phyloP scores from a whole-genome alignment of 768 basidiomycete genomes.

The Hericium rajendrae region DNA sequence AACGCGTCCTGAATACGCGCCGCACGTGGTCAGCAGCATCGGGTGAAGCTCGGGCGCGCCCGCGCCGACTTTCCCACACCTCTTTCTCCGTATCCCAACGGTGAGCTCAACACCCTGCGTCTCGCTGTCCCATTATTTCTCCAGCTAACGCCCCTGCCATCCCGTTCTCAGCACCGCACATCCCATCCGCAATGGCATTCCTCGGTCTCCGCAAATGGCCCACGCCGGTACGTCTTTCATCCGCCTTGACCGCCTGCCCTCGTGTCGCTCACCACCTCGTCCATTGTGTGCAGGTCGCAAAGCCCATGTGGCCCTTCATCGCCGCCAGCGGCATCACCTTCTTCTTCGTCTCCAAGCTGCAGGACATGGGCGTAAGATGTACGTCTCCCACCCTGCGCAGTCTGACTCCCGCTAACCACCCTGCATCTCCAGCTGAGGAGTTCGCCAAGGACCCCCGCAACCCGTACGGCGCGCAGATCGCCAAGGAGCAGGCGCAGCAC shows the following conservation, averaged over 20 bases:
- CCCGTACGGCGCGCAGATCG: conserved; percentile 72
- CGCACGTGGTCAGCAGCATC: not conserved
- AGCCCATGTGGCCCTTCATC: conserved; percentile 78
- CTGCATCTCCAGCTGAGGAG: conserved; percentile 37
- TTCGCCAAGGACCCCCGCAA: conserved; percentile 74
- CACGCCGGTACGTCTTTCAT: conserved; percentile 48
- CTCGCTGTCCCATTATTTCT: not conserved
- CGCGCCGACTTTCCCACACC: not conserved
- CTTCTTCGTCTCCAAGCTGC: conserved; percentile 57
- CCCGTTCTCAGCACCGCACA: no score
- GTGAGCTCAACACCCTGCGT: not conserved
- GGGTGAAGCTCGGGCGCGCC: not conserved
- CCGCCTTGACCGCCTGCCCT: not conserved
- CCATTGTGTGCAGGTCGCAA: conserved; percentile 39
- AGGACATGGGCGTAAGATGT: conserved; percentile 66
- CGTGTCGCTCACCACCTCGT: conserved; percentile 4
- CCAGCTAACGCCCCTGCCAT: not conserved
- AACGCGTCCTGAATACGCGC: not conserved
- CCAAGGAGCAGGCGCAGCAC: conserved; percentile 33
- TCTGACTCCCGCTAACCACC: not conserved
- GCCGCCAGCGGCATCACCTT: conserved; percentile 53
- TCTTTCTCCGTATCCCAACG: not conserved
- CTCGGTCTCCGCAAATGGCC: conserved; percentile 77
- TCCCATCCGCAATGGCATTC: conserved; percentile 46
- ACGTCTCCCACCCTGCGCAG: conserved; percentile 24